Percentiles rank a stretch among this genome's conserved stretches.
These are phyloP conservation scores for Mycena rebaudengoi DNA, from an alignment of 768 basidiomycete genomes.

Conservation along the genomic window DNA sequence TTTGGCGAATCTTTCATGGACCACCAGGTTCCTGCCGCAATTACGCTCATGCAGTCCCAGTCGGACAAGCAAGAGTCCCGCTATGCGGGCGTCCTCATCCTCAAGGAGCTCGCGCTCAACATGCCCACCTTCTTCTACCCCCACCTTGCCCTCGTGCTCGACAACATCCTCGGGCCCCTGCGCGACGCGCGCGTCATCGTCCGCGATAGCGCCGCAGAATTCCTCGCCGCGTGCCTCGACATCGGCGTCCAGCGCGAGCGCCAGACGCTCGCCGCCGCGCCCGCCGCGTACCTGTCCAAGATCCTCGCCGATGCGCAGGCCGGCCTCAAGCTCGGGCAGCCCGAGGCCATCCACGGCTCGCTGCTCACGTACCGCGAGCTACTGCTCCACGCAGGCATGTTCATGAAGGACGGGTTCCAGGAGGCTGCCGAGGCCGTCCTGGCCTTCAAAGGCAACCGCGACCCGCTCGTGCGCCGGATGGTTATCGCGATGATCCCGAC, in stretches of 20 bases:
- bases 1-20: constrained; percentile 74
- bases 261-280: constrained; percentile 37
- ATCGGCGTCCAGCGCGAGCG: constrained; percentile 64
- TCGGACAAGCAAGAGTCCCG: constrained; percentile 48
- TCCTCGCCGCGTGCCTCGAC: constrained; percentile 75
- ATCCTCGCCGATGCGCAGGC: constrained; percentile 74
- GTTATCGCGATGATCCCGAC: constrained; percentile 97
- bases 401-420: constrained; percentile 86
- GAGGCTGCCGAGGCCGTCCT: constrained; percentile 92
- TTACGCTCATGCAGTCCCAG: constrained; percentile 60
- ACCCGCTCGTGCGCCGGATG: constrained; percentile 90
- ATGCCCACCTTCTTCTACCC: constrained; percentile 71
- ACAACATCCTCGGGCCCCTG: constrained; percentile 69
- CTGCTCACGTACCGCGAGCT: constrained; percentile 77
- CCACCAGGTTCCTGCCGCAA: constrained; percentile 65
- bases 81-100: constrained; percentile 76
- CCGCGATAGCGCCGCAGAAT: constrained; percentile 76
- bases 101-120: constrained; percentile 77
- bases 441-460: constrained; percentile 86
- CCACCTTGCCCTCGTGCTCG: constrained; percentile 70
- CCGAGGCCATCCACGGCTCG: constrained; percentile 77
- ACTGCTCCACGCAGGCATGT: constrained; percentile 77
- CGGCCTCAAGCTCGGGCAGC: constrained; percentile 65
- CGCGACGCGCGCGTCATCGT: constrained; percentile 76
- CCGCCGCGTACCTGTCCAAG: constrained; percentile 58